Evolutionary conservation across 2,329 filamentous ascomycete species (phyloP).

Genomic region (Botrytis deweyae): DNA sequence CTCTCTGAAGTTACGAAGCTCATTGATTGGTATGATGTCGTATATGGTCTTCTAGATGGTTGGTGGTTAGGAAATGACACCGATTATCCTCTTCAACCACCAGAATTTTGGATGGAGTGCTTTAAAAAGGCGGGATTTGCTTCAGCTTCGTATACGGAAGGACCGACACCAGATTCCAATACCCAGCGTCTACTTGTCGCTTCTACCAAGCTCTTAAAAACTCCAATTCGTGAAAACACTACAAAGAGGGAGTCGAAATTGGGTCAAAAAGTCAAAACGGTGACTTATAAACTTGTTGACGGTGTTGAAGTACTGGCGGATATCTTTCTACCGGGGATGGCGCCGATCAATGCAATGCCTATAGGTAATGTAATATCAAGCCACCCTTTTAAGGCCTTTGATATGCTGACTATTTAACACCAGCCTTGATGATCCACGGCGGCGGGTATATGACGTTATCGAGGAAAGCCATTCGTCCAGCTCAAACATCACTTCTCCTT

Average conservation of each 20-base stretch:
- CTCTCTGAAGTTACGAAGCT: slow-evolving; percentile 33
- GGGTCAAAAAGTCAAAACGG: neutral
- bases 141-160: slow-evolving; percentile 25
- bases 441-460: slow-evolving; percentile 17
- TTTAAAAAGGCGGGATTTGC: slow-evolving; percentile 24
- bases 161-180: slow-evolving; percentile 25
- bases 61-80: slow-evolving; percentile 32
- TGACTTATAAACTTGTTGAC: slow-evolving; percentile 3
- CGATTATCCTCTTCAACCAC: slow-evolving; percentile 27
- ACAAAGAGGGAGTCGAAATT: neutral
- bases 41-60: slow-evolving; percentile 36
- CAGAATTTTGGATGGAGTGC: slow-evolving; percentile 24
- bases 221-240: neutral
- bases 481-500: slow-evolving; percentile 16
- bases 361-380: neutral
- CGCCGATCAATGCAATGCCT: neutral
- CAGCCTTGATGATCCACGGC: slow-evolving; percentile 22
- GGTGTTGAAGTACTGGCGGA: slow-evolving; percentile 11
- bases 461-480: slow-evolving; percentile 30
- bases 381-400: too few relatives aligned
- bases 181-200: slow-evolving; percentile 20
- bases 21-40: slow-evolving; percentile 33
- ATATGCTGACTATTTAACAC: neutral
- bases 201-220: neutral
- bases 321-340: slow-evolving; percentile 2